These are phyloP conservation scores for Aspergillus uvarum DNA, from an alignment of 2,329 filamentous ascomycete species.

Conservation along the genomic window DNA sequence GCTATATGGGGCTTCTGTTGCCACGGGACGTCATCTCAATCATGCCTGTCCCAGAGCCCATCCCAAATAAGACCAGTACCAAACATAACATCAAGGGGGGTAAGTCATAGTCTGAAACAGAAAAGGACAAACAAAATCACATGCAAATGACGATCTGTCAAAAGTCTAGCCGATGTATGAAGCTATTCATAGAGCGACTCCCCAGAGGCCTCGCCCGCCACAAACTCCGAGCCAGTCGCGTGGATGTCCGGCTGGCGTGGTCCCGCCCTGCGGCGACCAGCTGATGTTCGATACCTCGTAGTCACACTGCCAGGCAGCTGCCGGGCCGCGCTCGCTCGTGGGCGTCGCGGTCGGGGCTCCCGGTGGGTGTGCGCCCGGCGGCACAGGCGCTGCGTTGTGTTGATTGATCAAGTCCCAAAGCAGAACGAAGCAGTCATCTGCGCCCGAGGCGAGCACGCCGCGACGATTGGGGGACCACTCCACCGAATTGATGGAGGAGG, in stretches of 20 bases:
- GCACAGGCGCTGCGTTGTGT: constrained; percentile 51
- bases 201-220: constrained; percentile 47
- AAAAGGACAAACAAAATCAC: constrained; percentile 14
- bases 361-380: constrained; percentile 34
- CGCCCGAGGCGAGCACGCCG: constrained; percentile 86
- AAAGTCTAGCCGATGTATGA: constrained; percentile 17
- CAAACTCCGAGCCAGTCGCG: constrained; percentile 48
- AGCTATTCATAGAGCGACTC: constrained; percentile 37
- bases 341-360: constrained; percentile 34
- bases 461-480: constrained; percentile 91
- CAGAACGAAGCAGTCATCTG: constrained; percentile 85
- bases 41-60: not conserved
- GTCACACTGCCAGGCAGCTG: constrained; percentile 47
- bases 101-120: constrained; percentile 2
- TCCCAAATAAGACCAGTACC: not conserved
- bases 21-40: not conserved
- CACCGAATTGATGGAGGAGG: constrained; percentile 81
- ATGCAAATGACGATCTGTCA: not conserved
- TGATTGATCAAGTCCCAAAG: constrained; percentile 89
- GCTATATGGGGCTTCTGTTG: not conserved
- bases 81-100: not conserved
- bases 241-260: constrained; percentile 32
- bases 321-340: constrained; percentile 45
- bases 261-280: constrained; percentile 46
- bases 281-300: constrained; percentile 50